Conservation (phyloP, 441 rosid species). For the Raphanus hybrid region DNA sequence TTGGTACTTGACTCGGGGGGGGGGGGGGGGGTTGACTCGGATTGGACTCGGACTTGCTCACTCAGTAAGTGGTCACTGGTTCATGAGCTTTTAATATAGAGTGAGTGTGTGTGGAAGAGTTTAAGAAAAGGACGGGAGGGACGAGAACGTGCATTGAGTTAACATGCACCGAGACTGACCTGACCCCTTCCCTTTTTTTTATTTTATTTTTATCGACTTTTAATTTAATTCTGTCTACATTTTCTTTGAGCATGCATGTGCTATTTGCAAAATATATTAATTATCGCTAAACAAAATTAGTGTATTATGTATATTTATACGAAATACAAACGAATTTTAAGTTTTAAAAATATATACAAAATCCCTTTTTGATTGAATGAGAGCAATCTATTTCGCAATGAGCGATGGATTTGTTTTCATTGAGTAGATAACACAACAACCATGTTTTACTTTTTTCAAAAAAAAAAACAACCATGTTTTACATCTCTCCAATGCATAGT, state of each 20-base stretch:
- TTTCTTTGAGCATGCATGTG: constrained; percentile 26
- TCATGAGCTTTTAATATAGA: constrained; percentile 12
- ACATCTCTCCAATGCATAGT: background rate
- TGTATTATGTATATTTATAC: background rate
- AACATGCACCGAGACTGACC: constrained; percentile 46
- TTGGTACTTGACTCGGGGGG: constrained; percentile 24
- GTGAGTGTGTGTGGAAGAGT: background rate
- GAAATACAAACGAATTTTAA: background rate
- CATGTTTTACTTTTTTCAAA: background rate
- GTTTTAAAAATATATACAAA: background rate
- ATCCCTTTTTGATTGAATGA: background rate
- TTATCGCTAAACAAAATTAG: background rate
- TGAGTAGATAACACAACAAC: background rate
- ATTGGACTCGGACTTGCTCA: background rate
- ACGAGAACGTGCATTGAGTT: constrained; percentile 54
- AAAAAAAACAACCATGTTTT: background rate
- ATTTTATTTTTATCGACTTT: background rate
- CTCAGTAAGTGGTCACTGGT: constrained; percentile 29
- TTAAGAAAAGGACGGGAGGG: constrained; percentile 32
- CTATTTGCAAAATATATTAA: background rate
- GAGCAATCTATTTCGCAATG: background rate
- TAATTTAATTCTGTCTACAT: constrained; percentile 7
- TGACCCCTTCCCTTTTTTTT: constrained; percentile 10
- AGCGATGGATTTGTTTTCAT: background rate
- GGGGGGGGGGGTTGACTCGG: background rate